Base-by-base conservation (phyloP, 306 rosid genomes). In the Vigna nakashimae region DNA sequence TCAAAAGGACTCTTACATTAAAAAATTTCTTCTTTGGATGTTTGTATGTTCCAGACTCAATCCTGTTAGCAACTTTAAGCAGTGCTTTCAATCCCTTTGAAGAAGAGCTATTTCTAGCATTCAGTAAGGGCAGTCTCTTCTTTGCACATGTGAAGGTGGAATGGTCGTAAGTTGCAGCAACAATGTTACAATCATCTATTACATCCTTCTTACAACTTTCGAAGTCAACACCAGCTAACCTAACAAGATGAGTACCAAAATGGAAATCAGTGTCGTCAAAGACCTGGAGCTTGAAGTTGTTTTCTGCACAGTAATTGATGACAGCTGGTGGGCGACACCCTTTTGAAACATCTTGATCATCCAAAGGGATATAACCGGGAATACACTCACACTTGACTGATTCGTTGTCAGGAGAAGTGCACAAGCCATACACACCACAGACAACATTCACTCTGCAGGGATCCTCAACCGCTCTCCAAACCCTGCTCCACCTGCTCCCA, bases 41-140 rank as follows among this genome's bases (percentile, higher is more conserved):
- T 51, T 17, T 12, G 5, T 15, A 17, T 70, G n/a, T 28, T 4
- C 16, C 17, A 46, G 69, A 22, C 6, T 59, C 73, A 58, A 42
- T 15, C 43, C 3, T 40, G 46, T 9, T 1, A 16, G 74, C 24
- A 59, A 78, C 69, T 26, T 83, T 83, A 16, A 78, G 38, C 2
- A 83, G 60, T 28, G 86, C 83, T 6, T 8, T 73, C 6, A 17
- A 51, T 36, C 83, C 80, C 73, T 73, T 83, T 15, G 83, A 58
- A 43, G 86, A 83, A 65, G 77, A 32, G 70, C 86, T 83, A 13
- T 28, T 78, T 52, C 86, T 78, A 10, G 83, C 83, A 68, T 73
- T 83, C 52, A 83, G 73, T 77, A 83, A n/a, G 51, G 86, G 83
- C 74, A 74, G 16, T 43, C 73, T 78, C 77, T 83, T 79, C 64